Conservation (phyloP, 345 rosid species). For the Lumnitzera littorea region DNA sequence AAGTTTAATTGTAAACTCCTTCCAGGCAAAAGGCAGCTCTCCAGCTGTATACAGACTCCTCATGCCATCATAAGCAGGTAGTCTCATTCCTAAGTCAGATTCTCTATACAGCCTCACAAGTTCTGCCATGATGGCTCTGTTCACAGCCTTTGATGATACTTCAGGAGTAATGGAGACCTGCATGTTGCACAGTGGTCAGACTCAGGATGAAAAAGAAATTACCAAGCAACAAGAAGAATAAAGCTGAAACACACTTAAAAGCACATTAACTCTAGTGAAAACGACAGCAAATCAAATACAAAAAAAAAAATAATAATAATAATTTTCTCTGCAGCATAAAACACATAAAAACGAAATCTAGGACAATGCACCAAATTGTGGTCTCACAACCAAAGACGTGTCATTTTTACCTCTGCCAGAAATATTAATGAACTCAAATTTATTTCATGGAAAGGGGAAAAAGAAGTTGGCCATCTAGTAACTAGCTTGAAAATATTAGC, state of each 20-base stretch:
- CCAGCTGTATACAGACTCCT: conserved; percentile 97
- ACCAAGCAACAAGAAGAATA: conserved; percentile 17
- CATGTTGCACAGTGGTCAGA: conserved; percentile 26
- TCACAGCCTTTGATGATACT: conserved; percentile 73
- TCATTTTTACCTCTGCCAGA: no score
- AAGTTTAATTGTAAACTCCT: conserved; percentile 80
- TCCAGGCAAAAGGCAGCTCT: conserved; percentile 80
- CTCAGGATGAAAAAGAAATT: conserved; percentile 2
- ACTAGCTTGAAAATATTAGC: conserved; percentile 24
- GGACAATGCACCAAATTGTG: no score
- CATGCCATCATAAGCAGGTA: conserved; percentile 98
- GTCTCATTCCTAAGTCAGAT: conserved; percentile 82
- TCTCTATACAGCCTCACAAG: conserved; percentile 80
- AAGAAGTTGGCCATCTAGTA: conserved; percentile 17
- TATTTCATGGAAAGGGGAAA: conserved; percentile 21
- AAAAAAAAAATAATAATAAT: no score
- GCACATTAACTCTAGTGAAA: conserved; percentile 1
- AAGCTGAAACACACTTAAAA: conserved; percentile 8
- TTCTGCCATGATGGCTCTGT: conserved; percentile 94
- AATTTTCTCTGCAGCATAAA: no score
- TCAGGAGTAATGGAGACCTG: conserved; percentile 97
- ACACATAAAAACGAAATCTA: no score
- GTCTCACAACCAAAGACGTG: no score
- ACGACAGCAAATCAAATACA: conserved; percentile 6
- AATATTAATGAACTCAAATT: no score